These are phyloP conservation scores for Nicotiana sylvestris DNA, from an alignment of 257 asterid species.

Conservation along the genomic window DNA sequence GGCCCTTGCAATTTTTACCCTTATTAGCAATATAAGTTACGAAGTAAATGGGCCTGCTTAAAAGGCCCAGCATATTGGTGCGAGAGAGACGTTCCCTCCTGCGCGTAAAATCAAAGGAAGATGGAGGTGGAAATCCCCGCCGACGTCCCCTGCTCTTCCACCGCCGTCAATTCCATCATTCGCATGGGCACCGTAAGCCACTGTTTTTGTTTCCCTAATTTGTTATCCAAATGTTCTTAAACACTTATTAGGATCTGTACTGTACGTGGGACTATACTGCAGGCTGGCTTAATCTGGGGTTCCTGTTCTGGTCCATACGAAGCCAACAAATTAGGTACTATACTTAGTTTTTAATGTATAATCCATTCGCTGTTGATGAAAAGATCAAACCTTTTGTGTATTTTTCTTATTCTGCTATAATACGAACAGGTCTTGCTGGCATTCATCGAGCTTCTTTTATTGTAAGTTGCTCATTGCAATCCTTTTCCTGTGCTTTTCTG, in stretches of 20 bases:
- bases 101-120: neutral
- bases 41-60: too few species aligned
- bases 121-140: constrained; percentile 47
- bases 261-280: constrained; percentile 12
- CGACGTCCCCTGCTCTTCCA: constrained; percentile 62
- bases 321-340: constrained; percentile 46
- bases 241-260: neutral
- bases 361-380: neutral
- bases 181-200: constrained; percentile 62
- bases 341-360: neutral
- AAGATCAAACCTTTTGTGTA: neutral
- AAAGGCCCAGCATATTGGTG: neutral
- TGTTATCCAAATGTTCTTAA: neutral
- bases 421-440: constrained; percentile 55
- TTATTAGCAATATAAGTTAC: too few species aligned
- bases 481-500: neutral
- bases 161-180: constrained; percentile 63
- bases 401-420: neutral
- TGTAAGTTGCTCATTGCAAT: constrained; percentile 33
- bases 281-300: constrained; percentile 94
- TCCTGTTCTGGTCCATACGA: constrained; percentile 64
- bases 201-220: too few species aligned
- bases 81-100: neutral
- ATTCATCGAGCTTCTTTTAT: constrained; percentile 43
- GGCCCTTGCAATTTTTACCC: too few species aligned